Evolutionary conservation across 306 rosid species (phyloP), one percentile per base, ranked within the genome.

Genomic region (Comarum palustre): DNA sequence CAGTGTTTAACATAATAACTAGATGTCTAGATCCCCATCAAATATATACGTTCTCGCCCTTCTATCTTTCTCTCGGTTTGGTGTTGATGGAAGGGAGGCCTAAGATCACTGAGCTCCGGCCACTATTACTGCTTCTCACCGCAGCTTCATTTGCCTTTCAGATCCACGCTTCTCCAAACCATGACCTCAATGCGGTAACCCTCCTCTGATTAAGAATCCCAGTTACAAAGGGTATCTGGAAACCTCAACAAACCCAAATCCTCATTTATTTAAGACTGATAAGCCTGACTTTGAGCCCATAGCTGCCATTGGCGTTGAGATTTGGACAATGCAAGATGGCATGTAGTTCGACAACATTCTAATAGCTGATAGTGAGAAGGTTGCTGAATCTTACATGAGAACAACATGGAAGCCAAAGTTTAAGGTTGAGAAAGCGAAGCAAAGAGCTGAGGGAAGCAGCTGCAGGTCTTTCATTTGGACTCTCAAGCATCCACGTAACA

Each of bases 251-350:
- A 16, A 90, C 73, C 93, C 92, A 51, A 93, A 89, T 80, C 96
- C 98, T 6, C 88, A 78, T 38, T 89, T 84, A 84, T 93, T 90
- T 43, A 90, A 89, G 48, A 82, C 86, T 47, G 85, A 85, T 47
- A 86, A 84, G 48, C 97, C 98, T 57, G 81, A 90, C 64, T 89
- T 91, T 77, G 98, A 93, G 77, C 87, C 96, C 24, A 83, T 93
- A 5, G 90, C 92, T 73, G 98, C 98, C 24, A 78, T 93, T 75
- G 98, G 98, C 52, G 91, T 93, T 75, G 97, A 93, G 84, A 93
- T 93, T 70, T 93, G 98, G 98, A 93, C 98, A 51, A 93, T 93
- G 98, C 96, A 93, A 69, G 94, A 87, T 25, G 98, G 98, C 27
- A 80, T 93, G 41, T 75, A 87, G 88, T 93, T 93, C 67, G 98